Percentiles rank a stretch among this genome's conserved stretches.
phyloP scores from a whole-genome alignment of 139 green algal genomes.

The Pleodorina starrii region DNA sequence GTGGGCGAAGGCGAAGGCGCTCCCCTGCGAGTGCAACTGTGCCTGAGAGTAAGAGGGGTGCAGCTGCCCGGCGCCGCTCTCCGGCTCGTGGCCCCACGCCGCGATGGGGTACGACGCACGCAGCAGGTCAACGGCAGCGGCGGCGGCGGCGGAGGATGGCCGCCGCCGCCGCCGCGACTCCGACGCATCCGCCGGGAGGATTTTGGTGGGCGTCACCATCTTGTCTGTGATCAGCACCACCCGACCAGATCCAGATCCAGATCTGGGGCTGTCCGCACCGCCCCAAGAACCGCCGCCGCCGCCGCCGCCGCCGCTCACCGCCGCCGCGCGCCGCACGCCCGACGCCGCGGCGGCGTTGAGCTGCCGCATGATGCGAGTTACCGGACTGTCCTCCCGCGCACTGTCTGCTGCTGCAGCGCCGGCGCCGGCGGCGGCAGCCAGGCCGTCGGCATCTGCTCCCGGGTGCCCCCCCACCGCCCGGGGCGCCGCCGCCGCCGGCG shows the following conservation, averaged over 20 bases:
- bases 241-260: not conserved
- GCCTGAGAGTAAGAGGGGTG: no score
- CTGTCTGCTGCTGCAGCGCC: not conserved
- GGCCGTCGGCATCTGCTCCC: no score
- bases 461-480: no score
- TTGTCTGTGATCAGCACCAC: not conserved
- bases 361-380: no score
- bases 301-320: not conserved
- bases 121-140: not conserved
- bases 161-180: not conserved
- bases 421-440: no score
- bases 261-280: not conserved
- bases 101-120: not conserved
- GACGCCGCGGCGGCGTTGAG: no score
- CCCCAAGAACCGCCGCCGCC: not conserved
- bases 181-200: not conserved
- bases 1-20: no score
- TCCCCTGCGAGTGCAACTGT: no score
- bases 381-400: not conserved
- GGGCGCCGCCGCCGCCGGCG: no score
- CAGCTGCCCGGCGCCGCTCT: not conserved
- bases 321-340: not conserved
- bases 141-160: not conserved
- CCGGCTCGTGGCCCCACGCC: not conserved
- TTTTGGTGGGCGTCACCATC: conserved; percentile 8